Evolutionary conservation across 176 grass and related monocot genomes (phyloP), one percentile per base, ranked within the genome.

Genomic region (Alloteropsis semialata): DNA sequence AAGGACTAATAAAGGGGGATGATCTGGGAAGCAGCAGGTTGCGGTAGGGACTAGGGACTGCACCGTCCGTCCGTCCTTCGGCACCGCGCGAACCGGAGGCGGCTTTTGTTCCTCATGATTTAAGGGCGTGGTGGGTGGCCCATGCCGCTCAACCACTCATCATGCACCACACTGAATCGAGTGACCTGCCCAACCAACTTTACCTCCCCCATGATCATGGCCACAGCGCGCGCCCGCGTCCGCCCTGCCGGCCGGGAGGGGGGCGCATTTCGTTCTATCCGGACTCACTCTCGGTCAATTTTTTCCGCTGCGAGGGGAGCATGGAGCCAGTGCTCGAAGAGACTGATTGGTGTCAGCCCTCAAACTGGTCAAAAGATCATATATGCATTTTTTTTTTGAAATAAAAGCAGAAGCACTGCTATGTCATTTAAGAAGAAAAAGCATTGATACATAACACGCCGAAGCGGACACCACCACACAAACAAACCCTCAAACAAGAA

Each of bases 101-200:
- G 59, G 66, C 68, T 74, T 84, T 81, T 78, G 64, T 39, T 78
- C 12, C 69, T 78, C 28, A 87, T 55, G 75, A 87, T 87, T 63
- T 62, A 36, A 30, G 39, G 57, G 30, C 67, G 19, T 87, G 42
- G 83, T 89, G 59, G 74, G 74, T 90, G 74, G 80, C 77, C 88
- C 80, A 79, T 84, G 74, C 67, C 41, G 74, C 68, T 75, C 89
- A 84, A 61, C 84, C 2, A 87, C 80, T 84, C 82, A 90, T 79
- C 74, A 79, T 84, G 88, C 80, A 74, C 79, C 84, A 69, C 84
- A 75, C 60, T 87, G 59, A n/a, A 74, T 79, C 54, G 19, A 54
- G 79, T 44, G 74, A 75, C 88, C 68, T 79, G 68, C 38, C 69
- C 89, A 87, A 69, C 74, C 0, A 69, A 36, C 34, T 90, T 86